phyloP scores from a whole-genome alignment of 805 yeast species.

The Kodamaea fukazawae region DNA sequence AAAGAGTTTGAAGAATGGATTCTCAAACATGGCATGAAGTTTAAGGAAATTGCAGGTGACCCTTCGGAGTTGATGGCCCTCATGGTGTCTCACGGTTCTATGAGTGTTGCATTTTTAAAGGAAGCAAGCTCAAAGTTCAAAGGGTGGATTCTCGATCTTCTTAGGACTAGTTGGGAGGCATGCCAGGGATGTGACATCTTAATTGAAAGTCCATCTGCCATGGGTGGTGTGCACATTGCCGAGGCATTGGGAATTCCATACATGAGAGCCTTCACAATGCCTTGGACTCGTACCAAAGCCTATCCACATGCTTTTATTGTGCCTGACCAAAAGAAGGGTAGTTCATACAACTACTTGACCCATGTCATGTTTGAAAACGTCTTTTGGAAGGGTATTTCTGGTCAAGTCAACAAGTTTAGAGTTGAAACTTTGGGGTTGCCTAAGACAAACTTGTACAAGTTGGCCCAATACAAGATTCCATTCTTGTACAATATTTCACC shows the following conservation, averaged over 20 bases:
- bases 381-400: constrained; percentile 88
- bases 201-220: constrained; percentile 94
- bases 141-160: constrained; percentile 77
- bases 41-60: constrained; percentile 81
- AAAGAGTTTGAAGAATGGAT: constrained; percentile 78
- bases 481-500: constrained; percentile 89
- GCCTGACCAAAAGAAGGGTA: constrained; percentile 91
- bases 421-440: constrained; percentile 60
- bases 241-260: constrained; percentile 89
- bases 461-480: constrained; percentile 81
- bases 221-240: constrained; percentile 94
- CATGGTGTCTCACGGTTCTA: constrained; percentile 87
- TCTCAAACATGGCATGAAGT: constrained; percentile 59
- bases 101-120: constrained; percentile 75
- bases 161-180: constrained; percentile 78
- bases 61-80: constrained; percentile 89
- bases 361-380: constrained; percentile 91
- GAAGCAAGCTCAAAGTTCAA: constrained; percentile 81
- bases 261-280: constrained; percentile 96
- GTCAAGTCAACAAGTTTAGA: constrained; percentile 88
- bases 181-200: constrained; percentile 79
- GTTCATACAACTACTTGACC: constrained; percentile 87
- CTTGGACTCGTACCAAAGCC: constrained; percentile 94
- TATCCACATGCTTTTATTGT: constrained; percentile 96
- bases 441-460: constrained; percentile 62